Evolutionary conservation across 2,329 filamentous ascomycete genomes (phyloP).

Genomic region (Pseudogymnoascus sp.): DNA sequence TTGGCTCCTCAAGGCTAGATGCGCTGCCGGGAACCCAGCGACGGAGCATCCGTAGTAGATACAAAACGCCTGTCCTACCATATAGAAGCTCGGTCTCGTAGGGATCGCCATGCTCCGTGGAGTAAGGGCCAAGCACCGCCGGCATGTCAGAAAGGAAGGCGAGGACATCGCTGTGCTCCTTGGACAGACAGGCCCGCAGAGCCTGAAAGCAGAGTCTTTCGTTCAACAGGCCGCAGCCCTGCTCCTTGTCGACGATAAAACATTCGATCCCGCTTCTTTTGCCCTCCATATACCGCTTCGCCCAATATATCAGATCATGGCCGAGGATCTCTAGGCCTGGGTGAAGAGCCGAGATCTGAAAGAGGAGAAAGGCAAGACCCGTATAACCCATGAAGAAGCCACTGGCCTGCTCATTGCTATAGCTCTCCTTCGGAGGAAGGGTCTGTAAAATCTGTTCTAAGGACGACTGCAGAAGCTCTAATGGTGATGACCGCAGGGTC

Average conservation of each 20-base stretch:
- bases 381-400: background rate
- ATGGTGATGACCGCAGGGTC: background rate
- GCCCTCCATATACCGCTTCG: background rate
- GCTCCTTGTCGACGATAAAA: background rate
- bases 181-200: background rate
- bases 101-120: background rate
- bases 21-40: slow-evolving; percentile 39
- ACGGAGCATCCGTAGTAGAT: slow-evolving; percentile 53
- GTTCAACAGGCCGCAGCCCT: background rate
- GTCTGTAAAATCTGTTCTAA: background rate
- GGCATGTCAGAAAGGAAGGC: background rate
- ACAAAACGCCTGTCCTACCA: slow-evolving; percentile 60
- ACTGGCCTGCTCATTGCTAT: background rate
- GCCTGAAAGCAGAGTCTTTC: background rate
- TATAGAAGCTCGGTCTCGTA: slow-evolving; percentile 35
- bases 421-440: background rate
- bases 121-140: background rate
- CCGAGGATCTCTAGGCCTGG: background rate
- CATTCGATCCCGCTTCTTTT: background rate
- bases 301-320: background rate
- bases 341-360: background rate
- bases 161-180: background rate
- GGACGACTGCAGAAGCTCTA: background rate
- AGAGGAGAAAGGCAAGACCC: background rate
- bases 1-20: slow-evolving; percentile 42